A percentile compares a stretch with the other conserved stretches of the same genome.
These are phyloP conservation scores for Hansenula sp. DNA, from an alignment of 1,139 yeast species.

Conservation along the genomic window DNA sequence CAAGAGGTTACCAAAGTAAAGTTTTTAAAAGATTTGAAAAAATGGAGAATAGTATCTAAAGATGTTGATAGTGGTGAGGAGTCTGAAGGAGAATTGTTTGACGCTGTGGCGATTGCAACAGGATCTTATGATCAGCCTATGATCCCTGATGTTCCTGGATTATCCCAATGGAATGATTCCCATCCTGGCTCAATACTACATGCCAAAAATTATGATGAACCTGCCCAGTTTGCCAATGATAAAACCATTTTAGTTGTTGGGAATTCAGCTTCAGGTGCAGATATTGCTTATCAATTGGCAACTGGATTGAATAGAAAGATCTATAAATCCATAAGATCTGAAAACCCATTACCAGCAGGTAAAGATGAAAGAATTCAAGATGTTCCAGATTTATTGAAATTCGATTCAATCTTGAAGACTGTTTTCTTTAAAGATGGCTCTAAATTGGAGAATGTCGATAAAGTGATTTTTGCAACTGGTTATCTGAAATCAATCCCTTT, in stretches of 20 bases:
- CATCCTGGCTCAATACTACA: conserved; percentile 52
- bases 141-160: conserved; percentile 52
- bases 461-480: conserved; percentile 63
- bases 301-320: conserved; percentile 33
- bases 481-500: conserved; percentile 49
- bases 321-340: conserved; percentile 37
- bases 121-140: conserved; percentile 59
- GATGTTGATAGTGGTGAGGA: conserved; percentile 22
- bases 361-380: conserved; percentile 21
- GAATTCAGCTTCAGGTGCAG: conserved; percentile 60
- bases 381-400: conserved; percentile 37
- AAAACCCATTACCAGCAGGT: conserved; percentile 38
- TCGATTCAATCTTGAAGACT: conserved; percentile 28
- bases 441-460: conserved; percentile 37
- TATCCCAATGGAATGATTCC: conserved; percentile 42
- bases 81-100: conserved; percentile 35
- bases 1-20: conserved; percentile 29
- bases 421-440: conserved; percentile 35
- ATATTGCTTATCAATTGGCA: conserved; percentile 50
- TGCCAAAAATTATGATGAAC: conserved; percentile 54
- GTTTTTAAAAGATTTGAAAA: conserved; percentile 6
- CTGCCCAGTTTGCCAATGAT: conserved; percentile 36
- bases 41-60: conserved; percentile 31
- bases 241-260: conserved; percentile 55
- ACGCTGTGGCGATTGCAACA: conserved; percentile 55